Conservation (phyloP, 1,284 basidiomycete genomes). For the Boletus chippewaensis region DNA sequence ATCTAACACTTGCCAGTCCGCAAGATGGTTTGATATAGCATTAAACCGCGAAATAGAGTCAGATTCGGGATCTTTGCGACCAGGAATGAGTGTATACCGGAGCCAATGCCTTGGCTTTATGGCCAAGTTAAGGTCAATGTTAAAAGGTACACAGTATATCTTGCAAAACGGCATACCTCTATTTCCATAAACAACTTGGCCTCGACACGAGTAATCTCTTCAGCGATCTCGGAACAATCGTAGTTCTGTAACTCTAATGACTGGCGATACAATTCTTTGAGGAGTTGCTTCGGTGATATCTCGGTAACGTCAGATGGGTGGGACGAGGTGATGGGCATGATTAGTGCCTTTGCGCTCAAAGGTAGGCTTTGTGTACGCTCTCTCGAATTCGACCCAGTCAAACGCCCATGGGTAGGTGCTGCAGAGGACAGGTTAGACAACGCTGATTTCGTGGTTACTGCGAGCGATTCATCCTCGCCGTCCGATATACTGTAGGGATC, state of each 20-base stretch:
- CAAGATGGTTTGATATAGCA: conserved; percentile 66
- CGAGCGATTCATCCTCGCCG: conserved; percentile 39
- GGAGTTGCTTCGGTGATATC: conserved; percentile 43
- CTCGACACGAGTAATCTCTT: conserved; percentile 70
- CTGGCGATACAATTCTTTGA: conserved; percentile 54
- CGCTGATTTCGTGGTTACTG: conserved; percentile 15
- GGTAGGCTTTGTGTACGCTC: conserved; percentile 65
- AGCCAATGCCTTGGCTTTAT: conserved; percentile 74
- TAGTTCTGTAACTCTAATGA: conserved; percentile 48
- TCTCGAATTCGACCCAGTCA: conserved; percentile 29
- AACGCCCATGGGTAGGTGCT: conserved; percentile 20
- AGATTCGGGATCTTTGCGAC: conserved; percentile 53
- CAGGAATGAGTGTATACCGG: conserved; percentile 60
- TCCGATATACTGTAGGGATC: conserved; percentile 49
- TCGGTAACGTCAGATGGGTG: conserved; percentile 22
- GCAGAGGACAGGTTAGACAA: conserved; percentile 21
- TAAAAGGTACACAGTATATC: conserved; percentile 2
- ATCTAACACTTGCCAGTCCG: conserved; percentile 52
- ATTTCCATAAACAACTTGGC: conserved; percentile 60
- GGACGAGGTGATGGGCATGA: conserved; percentile 18
- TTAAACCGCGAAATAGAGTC: conserved; percentile 67
- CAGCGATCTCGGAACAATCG: conserved; percentile 60
- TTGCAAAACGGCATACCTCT: conserved; percentile 41
- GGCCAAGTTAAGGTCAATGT: conserved; percentile 5
- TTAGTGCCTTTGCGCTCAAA: conserved; percentile 38